Base-by-base conservation (phyloP, 495 filamentous ascomycete genomes). In the Penicilliopsis zonata region DNA sequence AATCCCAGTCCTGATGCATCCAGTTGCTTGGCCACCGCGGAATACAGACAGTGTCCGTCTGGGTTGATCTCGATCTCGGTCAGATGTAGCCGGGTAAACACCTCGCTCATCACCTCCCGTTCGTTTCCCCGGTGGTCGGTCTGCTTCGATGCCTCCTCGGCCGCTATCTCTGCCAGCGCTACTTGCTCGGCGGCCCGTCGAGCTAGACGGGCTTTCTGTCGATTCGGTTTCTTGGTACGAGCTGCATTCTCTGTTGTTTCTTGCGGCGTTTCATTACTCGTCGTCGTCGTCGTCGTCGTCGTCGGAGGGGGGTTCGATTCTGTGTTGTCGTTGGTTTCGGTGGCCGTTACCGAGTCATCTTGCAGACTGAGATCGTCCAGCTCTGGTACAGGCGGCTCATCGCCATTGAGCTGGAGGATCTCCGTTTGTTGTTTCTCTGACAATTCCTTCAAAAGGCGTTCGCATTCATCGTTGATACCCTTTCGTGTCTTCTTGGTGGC, bases 41-140 rank as follows among this genome's bases (percentile, higher is more conserved):
- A 78, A 59, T 94, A 98, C n/a, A 98, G 64, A 52, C 90, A 98
- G 48, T 98, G 90, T 0, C 90, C 90, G 47, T 98, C 88, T 1
- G 90, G 86, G 12, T 67, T 72, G 17, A 96, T 85, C 34, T 81
- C 74, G 33, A 81, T 67, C 61, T 96, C 86, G 13, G 59, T 67
- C 19, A 96, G 61, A 3, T 61, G 60, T 30, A 77, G 54, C 7
- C 65, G 61, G 27, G 65, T 54, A 44, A 93, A 82, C 5, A 65
- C 69, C 2, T 55, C 59, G 10, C 67, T 61, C 74, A 98, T 90
- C 9, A 68, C 59, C 23, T 63, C 58, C 27, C 74, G 63, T 57
- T 98, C 90, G 33, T 72, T 57, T 18, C 70, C 67, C 34, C 86
- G 78, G 41, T 75, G 71, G 55, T 96, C 72, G 1, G 79, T 78